Percentiles rank a stretch among this genome's conserved stretches.
Conservation (phyloP, 176 grass and related monocot species). For the Otatea glauca region DNA sequence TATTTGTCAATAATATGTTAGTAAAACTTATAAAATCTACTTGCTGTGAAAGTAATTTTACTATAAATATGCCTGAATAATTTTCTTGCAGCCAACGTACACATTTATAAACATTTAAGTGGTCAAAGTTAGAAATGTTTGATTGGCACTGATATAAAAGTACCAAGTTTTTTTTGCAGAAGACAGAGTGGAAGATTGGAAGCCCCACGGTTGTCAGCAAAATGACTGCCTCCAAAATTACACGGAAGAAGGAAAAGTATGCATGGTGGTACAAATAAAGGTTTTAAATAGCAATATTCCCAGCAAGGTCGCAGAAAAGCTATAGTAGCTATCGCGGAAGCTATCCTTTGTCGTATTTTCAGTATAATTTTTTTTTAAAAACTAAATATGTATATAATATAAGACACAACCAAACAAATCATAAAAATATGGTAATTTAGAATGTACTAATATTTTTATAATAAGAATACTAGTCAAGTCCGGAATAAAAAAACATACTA, state of each 20-base stretch:
- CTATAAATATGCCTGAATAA: neutral
- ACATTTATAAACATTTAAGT: neutral
- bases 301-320: too few relatives aligned
- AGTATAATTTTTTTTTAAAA: too few relatives aligned
- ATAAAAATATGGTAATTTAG: too few relatives aligned
- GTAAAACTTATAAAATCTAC: neutral
- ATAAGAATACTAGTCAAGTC: too few relatives aligned
- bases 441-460: too few relatives aligned
- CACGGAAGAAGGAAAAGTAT: neutral
- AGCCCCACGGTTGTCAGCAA: neutral
- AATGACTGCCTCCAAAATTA: neutral
- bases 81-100: neutral
- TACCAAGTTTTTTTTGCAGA: neutral
- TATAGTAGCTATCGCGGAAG: too few relatives aligned
- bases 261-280: neutral
- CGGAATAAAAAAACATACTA: too few relatives aligned
- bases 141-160: neutral
- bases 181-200: neutral
- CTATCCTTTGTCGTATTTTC: too few relatives aligned
- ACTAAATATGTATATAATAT: too few relatives aligned
- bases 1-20: neutral
- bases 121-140: slow-evolving; percentile 1
- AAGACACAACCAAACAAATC: too few relatives aligned
- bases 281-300: too few relatives aligned
- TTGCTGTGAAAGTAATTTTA: neutral